phyloP scores from a whole-genome alignment of 176 grass and related monocot genomes.

The Musa acuminata region DNA sequence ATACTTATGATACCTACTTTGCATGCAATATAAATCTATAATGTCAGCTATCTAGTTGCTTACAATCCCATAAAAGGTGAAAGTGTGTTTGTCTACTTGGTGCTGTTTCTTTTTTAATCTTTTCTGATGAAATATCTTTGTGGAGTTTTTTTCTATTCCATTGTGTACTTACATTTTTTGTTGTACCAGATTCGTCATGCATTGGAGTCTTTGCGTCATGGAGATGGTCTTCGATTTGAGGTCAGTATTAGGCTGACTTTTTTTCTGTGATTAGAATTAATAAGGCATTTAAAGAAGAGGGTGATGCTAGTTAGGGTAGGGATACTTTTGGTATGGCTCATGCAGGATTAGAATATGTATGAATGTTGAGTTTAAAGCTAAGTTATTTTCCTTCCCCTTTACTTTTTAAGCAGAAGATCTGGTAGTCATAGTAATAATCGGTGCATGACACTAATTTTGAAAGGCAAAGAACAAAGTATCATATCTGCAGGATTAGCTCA shows the following conservation, averaged over 20 bases:
- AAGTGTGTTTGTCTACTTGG: too few relatives aligned
- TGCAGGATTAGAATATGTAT: background rate
- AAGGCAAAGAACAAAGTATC: too few relatives aligned
- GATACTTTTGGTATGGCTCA: background rate
- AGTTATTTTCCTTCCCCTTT: too few relatives aligned
- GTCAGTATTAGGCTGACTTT: background rate
- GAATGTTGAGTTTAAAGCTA: too few relatives aligned
- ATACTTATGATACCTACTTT: background rate
- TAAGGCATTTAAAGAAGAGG: background rate
- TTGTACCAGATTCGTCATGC: constrained; percentile 9
- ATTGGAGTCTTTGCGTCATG: constrained; percentile 5
- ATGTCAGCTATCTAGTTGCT: background rate
- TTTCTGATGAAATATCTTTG: background rate
- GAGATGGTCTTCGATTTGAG: constrained; percentile 5
- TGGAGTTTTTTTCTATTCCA: background rate
- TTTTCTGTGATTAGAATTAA: background rate
- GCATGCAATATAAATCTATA: background rate
- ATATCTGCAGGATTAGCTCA: too few relatives aligned
- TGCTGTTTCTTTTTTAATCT: too few relatives aligned
- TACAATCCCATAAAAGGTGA: background rate
- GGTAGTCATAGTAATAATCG: too few relatives aligned
- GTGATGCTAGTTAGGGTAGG: background rate
- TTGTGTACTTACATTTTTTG: background rate
- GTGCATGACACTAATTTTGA: too few relatives aligned
- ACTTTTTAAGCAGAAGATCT: too few relatives aligned